These are phyloP conservation scores for Cercophora samala DNA, from an alignment of 495 filamentous ascomycete genomes.

Conservation along the genomic window DNA sequence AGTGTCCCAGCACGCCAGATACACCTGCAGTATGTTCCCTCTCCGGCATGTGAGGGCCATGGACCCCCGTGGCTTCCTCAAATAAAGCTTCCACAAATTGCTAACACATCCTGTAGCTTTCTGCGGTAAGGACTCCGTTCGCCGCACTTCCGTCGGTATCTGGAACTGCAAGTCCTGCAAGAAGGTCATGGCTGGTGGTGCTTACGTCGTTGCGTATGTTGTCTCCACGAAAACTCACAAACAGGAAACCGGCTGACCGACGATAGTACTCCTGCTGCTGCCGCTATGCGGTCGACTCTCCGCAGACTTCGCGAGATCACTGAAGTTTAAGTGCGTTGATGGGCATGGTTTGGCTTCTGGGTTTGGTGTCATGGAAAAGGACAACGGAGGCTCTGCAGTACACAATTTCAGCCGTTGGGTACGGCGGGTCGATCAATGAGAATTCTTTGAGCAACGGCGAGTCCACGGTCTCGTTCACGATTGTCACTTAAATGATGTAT, in stretches of 20 bases:
- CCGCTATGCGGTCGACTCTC: constrained; percentile 94
- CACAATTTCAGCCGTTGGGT: constrained; percentile 33
- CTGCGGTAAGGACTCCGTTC: constrained; percentile 94
- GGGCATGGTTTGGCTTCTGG: constrained; percentile 29
- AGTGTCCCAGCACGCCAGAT: constrained; percentile 92
- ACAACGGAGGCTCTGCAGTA: constrained; percentile 34
- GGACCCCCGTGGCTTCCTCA: background rate
- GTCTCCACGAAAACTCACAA: constrained; percentile 23
- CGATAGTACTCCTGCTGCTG: constrained; percentile 85
- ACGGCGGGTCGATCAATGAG: constrained; percentile 36
- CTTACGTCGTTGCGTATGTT: constrained; percentile 94
- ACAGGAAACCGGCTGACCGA: background rate
- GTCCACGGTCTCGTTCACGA: constrained; percentile 22
- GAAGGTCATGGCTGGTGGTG: constrained; percentile 94
- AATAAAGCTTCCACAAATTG: background rate
- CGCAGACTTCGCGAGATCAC: constrained; percentile 96
- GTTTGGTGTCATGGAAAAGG: constrained; percentile 42
- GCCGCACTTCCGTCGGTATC: constrained; percentile 89
- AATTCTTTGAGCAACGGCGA: constrained; percentile 36
- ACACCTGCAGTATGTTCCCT: constrained; percentile 76
- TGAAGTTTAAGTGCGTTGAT: constrained; percentile 68
- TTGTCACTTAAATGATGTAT: constrained; percentile 20
- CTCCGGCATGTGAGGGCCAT: background rate
- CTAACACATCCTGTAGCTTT: constrained; percentile 50
- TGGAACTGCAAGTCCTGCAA: constrained; percentile 92